These are phyloP conservation scores for Backusella macrospora DNA, from an alignment of 192 early-diverging fungal genomes.

Conservation along the genomic window DNA sequence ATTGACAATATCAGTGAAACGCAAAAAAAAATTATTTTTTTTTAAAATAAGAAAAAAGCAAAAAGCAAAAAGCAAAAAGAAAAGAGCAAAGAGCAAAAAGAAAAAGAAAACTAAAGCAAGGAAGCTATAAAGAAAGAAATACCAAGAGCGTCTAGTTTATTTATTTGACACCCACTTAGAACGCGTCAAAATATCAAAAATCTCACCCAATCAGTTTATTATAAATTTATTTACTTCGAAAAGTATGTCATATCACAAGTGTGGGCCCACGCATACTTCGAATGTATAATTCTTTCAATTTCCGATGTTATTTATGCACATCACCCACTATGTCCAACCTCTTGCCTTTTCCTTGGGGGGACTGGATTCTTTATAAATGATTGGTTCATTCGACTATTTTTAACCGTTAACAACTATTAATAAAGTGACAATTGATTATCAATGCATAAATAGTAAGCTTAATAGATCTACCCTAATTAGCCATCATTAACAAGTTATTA, in stretches of 20 bases:
- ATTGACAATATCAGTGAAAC: too few relatives aligned
- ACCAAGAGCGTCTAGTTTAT: not conserved
- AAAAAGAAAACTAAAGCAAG: not conserved
- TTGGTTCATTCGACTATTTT: too few relatives aligned
- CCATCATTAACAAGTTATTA: too few relatives aligned
- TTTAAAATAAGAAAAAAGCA: not conserved
- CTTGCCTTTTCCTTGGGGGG: not conserved
- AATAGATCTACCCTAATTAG: too few relatives aligned
- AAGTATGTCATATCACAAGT: not conserved
- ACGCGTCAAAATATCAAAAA: not conserved
- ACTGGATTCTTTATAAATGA: too few relatives aligned
- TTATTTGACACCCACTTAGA: conserved; percentile 5
- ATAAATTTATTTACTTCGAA: not conserved
- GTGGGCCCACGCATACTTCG: too few relatives aligned
- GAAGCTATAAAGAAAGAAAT: not conserved
- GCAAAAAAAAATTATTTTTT: not conserved
- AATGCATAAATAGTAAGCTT: too few relatives aligned
- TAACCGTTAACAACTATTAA: not conserved
- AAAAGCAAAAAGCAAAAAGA: not conserved
- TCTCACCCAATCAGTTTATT: not conserved
- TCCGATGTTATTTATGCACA: not conserved
- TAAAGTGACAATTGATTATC: not conserved
- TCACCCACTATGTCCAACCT: not conserved
- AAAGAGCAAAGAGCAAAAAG: too few relatives aligned
- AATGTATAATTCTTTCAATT: not conserved